Evolutionary conservation across 2,329 filamentous ascomycete genomes (phyloP), one percentile per base, ranked within the genome.

Genomic region (Claviceps sp.): DNA sequence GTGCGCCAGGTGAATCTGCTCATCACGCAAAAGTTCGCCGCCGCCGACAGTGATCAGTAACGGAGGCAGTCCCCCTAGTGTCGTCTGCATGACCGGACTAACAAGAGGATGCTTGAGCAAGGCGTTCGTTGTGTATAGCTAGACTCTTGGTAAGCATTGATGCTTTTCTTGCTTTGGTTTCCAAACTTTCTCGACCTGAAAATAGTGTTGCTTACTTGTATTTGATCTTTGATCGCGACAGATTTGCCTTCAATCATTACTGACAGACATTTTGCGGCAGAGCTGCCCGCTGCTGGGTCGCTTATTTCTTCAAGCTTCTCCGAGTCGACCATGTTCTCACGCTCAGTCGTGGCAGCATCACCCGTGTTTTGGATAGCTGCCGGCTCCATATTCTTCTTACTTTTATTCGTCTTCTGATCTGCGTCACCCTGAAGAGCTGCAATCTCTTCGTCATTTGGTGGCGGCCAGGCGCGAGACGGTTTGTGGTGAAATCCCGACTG

Each of bases 1-100:
- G 67, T 98, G 93, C 0, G 91, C 93, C 14, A 97, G 63, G 57
- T 95, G 96, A 50, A 97, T 87, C 63, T 97, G 93, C 67, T 98
- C 93, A 61, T 98, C 93, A 13, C 89, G 81, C 17, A 98, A 74
- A 48, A 94, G 77, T 65, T 98, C 93, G 1, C 87, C 90, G 5
- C 91, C 90, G 4, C 91, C 93, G 1, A 85, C 84, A 63, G 95
- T 81, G 44, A 98, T 85, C 5, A 95, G 75, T 30, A 97, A 70
- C 0, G 93, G 93, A 0, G 90, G 90, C 3, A 98, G 75, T 0
- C 93, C 93, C 43, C 93, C 93, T 0, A 98, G 76, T 0, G 88
- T 90, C 1, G 91, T 84, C 59, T 96, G 89, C 62, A 96, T 75
- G 3, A 89, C 77, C 1, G 93, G 89, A 50, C 90, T 97, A 4